Evolutionary conservation across 2,329 filamentous ascomycete species (phyloP).

Genomic region (Rhynchosporium secalis): DNA sequence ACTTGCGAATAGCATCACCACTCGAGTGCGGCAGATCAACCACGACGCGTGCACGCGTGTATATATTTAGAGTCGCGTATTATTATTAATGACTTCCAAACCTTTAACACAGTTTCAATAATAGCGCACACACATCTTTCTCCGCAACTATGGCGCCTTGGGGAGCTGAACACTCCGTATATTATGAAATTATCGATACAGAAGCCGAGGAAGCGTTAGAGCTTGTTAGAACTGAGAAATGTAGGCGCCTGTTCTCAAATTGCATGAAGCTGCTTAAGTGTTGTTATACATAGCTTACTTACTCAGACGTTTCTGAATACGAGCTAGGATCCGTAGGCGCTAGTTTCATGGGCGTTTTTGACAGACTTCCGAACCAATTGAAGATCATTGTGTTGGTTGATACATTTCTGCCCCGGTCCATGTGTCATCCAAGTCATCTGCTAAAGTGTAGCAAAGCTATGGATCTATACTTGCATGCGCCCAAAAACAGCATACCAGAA

Average conservation of each 20-base stretch:
- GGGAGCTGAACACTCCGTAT: not conserved
- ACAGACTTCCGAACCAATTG: not conserved
- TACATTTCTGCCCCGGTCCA: not conserved
- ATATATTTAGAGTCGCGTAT: not conserved
- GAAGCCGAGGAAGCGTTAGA: not conserved
- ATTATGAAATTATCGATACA: not conserved
- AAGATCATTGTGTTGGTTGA: not conserved
- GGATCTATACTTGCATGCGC: no score
- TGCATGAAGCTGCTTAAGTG: not conserved
- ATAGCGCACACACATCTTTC: not conserved
- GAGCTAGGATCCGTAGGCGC: not conserved
- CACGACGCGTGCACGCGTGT: not conserved
- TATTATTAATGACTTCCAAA: not conserved
- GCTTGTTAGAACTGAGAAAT: not conserved
- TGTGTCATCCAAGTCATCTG: not conserved
- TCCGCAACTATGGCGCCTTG: not conserved
- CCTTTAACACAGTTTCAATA: not conserved
- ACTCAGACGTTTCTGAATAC: not conserved
- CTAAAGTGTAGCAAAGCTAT: not conserved
- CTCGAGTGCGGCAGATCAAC: slow-evolving; percentile 13
- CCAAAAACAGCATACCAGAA: no score
- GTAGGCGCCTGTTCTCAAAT: not conserved
- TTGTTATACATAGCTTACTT: not conserved
- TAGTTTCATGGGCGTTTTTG: not conserved
- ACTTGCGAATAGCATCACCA: not conserved